Evolutionary conservation across 1,284 basidiomycete species (phyloP).

Genomic region (Ceratobasidium sp.): DNA sequence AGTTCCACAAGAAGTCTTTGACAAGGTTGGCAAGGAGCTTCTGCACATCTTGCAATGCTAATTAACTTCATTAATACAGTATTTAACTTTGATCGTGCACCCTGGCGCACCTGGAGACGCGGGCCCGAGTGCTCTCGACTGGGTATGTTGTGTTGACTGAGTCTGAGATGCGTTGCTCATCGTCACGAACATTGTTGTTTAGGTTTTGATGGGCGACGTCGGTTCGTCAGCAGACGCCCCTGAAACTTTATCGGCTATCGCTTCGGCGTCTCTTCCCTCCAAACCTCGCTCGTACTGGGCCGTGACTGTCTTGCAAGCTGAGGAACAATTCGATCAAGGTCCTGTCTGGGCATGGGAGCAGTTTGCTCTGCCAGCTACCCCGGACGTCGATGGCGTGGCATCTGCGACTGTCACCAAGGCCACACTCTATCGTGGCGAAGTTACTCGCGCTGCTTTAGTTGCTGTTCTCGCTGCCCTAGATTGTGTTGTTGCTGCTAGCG

Average conservation of each 20-base stretch:
- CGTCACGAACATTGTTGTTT: neutral
- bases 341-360: constrained; percentile 61
- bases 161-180: neutral
- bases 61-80: constrained; percentile 46
- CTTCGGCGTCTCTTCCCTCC: constrained; percentile 44
- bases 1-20: constrained; percentile 56
- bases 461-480: constrained; percentile 55
- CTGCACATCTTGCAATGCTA: neutral
- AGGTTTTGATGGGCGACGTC: constrained; percentile 56
- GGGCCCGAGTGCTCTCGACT: constrained; percentile 59
- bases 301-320: constrained; percentile 58
- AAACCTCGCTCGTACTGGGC: constrained; percentile 56
- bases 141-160: constrained; percentile 47
- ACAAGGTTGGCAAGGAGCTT: constrained; percentile 49
- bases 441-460: constrained; percentile 54
- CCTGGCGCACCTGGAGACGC: constrained; percentile 60
- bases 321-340: constrained; percentile 58
- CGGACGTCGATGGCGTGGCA: constrained; percentile 11
- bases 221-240: constrained; percentile 52
- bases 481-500: constrained; percentile 49
- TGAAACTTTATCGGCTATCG: constrained; percentile 52
- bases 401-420: constrained; percentile 54
- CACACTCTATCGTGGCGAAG: constrained; percentile 56
- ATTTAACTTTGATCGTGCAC: constrained; percentile 59
- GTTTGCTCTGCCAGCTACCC: constrained; percentile 53